A percentile compares a stretch with the other conserved stretches of the same genome.
Evolutionary conservation across 2,329 filamentous ascomycete genomes (phyloP).

Genomic region (Neofusicoccum parvum): DNA sequence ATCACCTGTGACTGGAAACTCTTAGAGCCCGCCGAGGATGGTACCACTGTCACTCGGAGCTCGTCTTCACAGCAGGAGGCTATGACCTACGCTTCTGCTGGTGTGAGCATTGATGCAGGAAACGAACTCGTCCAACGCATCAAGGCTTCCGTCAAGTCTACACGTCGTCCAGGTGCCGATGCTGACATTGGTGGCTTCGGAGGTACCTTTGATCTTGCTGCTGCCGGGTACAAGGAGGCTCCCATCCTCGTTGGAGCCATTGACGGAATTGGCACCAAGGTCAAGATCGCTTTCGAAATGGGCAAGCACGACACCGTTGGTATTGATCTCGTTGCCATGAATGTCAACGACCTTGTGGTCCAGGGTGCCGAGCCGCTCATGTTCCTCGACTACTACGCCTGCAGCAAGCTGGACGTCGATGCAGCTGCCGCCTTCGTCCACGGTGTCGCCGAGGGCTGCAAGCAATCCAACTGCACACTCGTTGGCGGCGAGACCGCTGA

Average conservation of each 20-base stretch:
- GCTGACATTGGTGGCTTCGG: slow-evolving; percentile 96
- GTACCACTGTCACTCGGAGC: slow-evolving; percentile 44
- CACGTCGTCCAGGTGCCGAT: slow-evolving; percentile 81
- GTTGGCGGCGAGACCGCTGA: slow-evolving; percentile 98
- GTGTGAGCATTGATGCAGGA: slow-evolving; percentile 91
- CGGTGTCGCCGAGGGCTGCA: slow-evolving; percentile 86
- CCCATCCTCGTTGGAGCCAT: slow-evolving; percentile 92
- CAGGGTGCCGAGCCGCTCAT: slow-evolving; percentile 93
- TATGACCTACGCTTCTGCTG: slow-evolving; percentile 88
- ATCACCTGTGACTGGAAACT: slow-evolving; percentile 86
- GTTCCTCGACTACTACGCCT: slow-evolving; percentile 98
- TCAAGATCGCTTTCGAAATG: slow-evolving; percentile 91
- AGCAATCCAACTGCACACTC: slow-evolving; percentile 80
- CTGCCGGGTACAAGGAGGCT: slow-evolving; percentile 71
- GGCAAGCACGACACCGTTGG: slow-evolving; percentile 92
- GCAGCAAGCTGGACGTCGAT: slow-evolving; percentile 79
- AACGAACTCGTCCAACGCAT: slow-evolving; percentile 92
- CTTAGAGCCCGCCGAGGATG: slow-evolving; percentile 81
- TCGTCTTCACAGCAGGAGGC: slow-evolving; percentile 30
- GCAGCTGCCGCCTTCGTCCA: slow-evolving; percentile 84
- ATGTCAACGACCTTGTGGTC: slow-evolving; percentile 96
- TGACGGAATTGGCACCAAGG: slow-evolving; percentile 94
- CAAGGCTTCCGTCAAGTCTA: slow-evolving; percentile 85
- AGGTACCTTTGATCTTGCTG: slow-evolving; percentile 77
- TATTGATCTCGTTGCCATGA: slow-evolving; percentile 97